Base-by-base conservation (phyloP, 2,329 filamentous ascomycete species). In the Calonectria honghensis region DNA sequence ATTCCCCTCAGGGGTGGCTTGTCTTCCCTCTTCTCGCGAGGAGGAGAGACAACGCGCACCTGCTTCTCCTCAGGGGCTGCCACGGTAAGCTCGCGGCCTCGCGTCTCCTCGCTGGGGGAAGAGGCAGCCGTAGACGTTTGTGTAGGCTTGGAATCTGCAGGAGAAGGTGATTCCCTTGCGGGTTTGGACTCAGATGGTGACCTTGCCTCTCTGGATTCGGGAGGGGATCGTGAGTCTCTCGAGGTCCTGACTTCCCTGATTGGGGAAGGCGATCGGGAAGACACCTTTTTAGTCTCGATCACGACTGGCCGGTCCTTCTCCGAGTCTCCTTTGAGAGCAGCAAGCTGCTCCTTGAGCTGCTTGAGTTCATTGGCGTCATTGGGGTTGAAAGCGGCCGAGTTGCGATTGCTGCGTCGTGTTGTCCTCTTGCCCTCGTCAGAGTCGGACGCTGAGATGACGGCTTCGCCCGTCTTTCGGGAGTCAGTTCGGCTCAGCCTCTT, bases 1-100 rank as follows among this genome's bases (percentile, higher is more conserved):
- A 98, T 98, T 20, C 96, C 93, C 84, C 94, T 97, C 73, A 95
- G 91, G 24, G 92, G 24, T 24, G 24, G 90, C 77, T 94, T 94
- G 51, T 90, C 89, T 24, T 95, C 93, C 27, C 88, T 86, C 81
- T 91, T 90, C 73, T 92, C 87, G 68, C 89, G 85, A 71, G 93
- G 94, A 1, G 94, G 95, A 6, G 94, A 93, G 24, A 97, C 94
- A 5, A 97, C 87, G n/a, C 91, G 90, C n/a, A 91, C 87, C 76
- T 89, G 87, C 76, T 87, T 90, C 68, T 88, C 87, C 18, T 88
- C 86, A 6, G 79, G 73, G 4, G 78, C 73, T 4, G 84, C 72
- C 16, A 81, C 75, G 1, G 80, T 83, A 5, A 84, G 64, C 29
- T 89, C 88, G 50, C 88, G 88, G 29, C 88, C 86, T 39, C 88